phyloP scores from a whole-genome alignment of 2,329 filamentous ascomycete species.

The Dactylella cylindrospora region DNA sequence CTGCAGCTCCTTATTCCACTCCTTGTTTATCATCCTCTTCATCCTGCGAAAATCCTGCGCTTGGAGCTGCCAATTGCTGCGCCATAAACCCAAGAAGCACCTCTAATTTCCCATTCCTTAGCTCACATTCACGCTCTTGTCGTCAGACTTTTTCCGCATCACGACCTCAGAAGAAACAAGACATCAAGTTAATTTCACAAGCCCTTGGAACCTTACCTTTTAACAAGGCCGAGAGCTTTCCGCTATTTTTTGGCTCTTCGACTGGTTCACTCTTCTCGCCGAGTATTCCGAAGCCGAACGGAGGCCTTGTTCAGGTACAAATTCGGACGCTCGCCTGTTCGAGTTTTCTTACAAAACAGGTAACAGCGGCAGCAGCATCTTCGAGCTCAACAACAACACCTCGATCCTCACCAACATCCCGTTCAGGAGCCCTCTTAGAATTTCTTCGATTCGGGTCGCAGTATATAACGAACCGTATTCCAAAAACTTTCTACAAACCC shows the following conservation, averaged over 20 bases:
- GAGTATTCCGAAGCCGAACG: too few species aligned
- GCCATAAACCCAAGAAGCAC: conserved; percentile 20
- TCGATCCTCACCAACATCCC: not conserved
- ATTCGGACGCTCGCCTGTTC: too few species aligned
- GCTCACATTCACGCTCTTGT: not conserved
- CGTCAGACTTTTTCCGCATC: too few species aligned
- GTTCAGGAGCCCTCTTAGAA: not conserved
- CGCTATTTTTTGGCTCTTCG: too few species aligned
- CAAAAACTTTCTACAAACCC: not conserved
- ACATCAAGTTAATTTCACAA: too few species aligned
- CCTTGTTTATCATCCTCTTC: not conserved
- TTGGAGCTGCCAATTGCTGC: conserved; percentile 26
- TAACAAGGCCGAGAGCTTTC: too few species aligned
- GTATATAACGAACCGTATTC: not conserved
- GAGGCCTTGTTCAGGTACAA: too few species aligned
- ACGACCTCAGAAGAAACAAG: too few species aligned
- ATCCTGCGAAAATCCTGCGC: not conserved
- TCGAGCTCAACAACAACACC: conserved; percentile 7
- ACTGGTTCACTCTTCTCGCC: too few species aligned
- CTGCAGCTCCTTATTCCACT: not conserved
- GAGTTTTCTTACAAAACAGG: too few species aligned
- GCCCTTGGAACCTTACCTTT: too few species aligned
- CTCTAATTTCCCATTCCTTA: conserved; percentile 8
- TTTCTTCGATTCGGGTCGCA: not conserved
- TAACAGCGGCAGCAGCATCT: too few species aligned